Evolutionary conservation across 164 flowering plant genomes (phyloP).

Genomic region (Sextonia rubra): DNA sequence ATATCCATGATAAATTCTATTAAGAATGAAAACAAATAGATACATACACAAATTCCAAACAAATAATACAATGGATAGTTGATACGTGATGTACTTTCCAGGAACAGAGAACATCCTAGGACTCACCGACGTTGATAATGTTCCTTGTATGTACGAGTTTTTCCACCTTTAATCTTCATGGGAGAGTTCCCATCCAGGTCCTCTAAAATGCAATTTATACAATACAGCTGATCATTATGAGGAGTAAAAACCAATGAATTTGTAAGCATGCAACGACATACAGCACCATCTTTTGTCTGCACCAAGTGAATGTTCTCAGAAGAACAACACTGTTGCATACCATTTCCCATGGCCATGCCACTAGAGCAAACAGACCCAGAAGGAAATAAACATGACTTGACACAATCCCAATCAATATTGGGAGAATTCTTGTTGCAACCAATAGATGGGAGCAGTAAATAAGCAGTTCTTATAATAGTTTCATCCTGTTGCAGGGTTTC

Average conservation of each 20-base stretch:
- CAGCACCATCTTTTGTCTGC: slow-evolving; percentile 38
- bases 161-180: slow-evolving; percentile 25
- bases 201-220: slow-evolving; percentile 34
- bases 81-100: not conserved
- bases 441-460: slow-evolving; percentile 60
- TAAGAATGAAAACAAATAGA: not conserved
- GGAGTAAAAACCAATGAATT: slow-evolving; percentile 70
- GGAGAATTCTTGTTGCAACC: not conserved
- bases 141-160: slow-evolving; percentile 37
- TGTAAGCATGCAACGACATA: slow-evolving; percentile 45
- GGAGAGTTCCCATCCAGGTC: slow-evolving; percentile 47
- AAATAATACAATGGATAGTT: not conserved
- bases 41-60: not conserved
- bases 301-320: slow-evolving; percentile 16
- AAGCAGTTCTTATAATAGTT: slow-evolving; percentile 30
- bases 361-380: not conserved
- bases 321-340: slow-evolving; percentile 6
- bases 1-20: not conserved
- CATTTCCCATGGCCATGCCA: slow-evolving; percentile 5
- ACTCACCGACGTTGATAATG: slow-evolving; percentile 49
- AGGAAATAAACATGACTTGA: slow-evolving; percentile 30
- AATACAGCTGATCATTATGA: slow-evolving; percentile 56
- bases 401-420: slow-evolving; percentile 50
- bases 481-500: slow-evolving; percentile 8
- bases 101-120: not conserved